A percentile compares a stretch with the other conserved stretches of the same genome.
These are phyloP conservation scores for Fusarium acutatum DNA, from an alignment of 2,329 filamentous ascomycete genomes.

Conservation along the genomic window DNA sequence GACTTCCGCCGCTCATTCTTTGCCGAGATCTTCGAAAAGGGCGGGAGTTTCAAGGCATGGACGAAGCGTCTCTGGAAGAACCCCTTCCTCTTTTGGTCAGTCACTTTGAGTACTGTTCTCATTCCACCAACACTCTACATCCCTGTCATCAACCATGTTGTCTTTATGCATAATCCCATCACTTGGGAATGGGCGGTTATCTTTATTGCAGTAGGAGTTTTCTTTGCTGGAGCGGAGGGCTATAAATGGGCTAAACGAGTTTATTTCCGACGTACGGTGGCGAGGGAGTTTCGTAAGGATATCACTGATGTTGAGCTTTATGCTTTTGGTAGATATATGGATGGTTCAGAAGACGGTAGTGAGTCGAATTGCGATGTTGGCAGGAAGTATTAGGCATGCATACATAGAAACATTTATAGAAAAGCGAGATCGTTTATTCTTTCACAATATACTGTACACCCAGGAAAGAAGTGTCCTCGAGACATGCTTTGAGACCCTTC, in stretches of 20 bases:
- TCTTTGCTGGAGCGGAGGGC: conserved; percentile 69
- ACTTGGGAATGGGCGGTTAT: conserved; percentile 76
- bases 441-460: background rate
- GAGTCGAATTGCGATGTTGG: conserved; percentile 14
- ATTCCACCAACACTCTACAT: conserved; percentile 73
- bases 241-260: conserved; percentile 75
- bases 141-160: conserved; percentile 69
- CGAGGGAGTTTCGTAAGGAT: conserved; percentile 34
- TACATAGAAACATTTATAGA: background rate
- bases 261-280: conserved; percentile 53
- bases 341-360: conserved; percentile 9
- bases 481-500: conserved; percentile 24
- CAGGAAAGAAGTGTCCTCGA: conserved; percentile 2
- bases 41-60: conserved; percentile 59
- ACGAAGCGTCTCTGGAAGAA: conserved; percentile 63
- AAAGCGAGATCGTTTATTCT: background rate
- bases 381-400: background rate
- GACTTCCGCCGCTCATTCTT: conserved; percentile 73
- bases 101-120: conserved; percentile 62
- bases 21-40: conserved; percentile 61
- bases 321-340: conserved; percentile 29
- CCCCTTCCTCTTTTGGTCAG: conserved; percentile 59
- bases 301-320: conserved; percentile 34
- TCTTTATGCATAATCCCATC: conserved; percentile 73
- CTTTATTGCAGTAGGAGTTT: conserved; percentile 66